phyloP scores from a whole-genome alignment of 371 early-diverging fungal species.

The Apophysomyces elegans region DNA sequence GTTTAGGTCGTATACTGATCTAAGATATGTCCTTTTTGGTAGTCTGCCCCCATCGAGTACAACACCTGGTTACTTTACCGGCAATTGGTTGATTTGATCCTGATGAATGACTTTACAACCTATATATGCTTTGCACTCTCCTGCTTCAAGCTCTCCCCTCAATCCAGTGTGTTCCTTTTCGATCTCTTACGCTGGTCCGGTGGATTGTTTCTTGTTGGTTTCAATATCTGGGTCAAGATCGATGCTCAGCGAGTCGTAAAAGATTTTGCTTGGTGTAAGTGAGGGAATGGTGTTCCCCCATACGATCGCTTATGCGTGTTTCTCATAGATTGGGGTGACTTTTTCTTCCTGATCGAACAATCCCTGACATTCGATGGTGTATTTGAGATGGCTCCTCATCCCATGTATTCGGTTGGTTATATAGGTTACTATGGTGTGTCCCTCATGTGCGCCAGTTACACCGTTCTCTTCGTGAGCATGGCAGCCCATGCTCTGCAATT shows the following conservation, averaged over 20 bases:
- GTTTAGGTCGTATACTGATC: background rate
- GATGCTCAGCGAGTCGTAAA: constrained; percentile 97
- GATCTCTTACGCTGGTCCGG: constrained; percentile 76
- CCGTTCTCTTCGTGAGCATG: constrained; percentile 87
- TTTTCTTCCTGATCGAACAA: constrained; percentile 92
- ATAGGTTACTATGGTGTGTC: constrained; percentile 94
- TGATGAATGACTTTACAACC: constrained; percentile 89
- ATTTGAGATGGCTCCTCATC: constrained; percentile 97
- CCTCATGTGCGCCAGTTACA: constrained; percentile 82
- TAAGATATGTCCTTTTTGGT: background rate
- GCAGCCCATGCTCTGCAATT: constrained; percentile 91
- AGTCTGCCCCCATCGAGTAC: constrained; percentile 89
- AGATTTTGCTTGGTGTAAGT: constrained; percentile 97
- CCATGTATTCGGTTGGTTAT: constrained; percentile 98
- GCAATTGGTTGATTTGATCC: constrained; percentile 89
- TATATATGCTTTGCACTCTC: constrained; percentile 87
- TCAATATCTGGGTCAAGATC: constrained; percentile 95
- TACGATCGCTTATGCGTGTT: background rate
- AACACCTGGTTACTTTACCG: constrained; percentile 96
- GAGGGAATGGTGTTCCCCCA: background rate
- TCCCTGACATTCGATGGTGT: constrained; percentile 92
- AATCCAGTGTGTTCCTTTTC: constrained; percentile 53
- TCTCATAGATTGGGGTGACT: constrained; percentile 93
- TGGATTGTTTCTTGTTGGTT: constrained; percentile 78
- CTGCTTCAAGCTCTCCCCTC: constrained; percentile 63